These are phyloP conservation scores for Cyclotella baltica DNA, from an alignment of 108 stramenopile species.

Conservation along the genomic window DNA sequence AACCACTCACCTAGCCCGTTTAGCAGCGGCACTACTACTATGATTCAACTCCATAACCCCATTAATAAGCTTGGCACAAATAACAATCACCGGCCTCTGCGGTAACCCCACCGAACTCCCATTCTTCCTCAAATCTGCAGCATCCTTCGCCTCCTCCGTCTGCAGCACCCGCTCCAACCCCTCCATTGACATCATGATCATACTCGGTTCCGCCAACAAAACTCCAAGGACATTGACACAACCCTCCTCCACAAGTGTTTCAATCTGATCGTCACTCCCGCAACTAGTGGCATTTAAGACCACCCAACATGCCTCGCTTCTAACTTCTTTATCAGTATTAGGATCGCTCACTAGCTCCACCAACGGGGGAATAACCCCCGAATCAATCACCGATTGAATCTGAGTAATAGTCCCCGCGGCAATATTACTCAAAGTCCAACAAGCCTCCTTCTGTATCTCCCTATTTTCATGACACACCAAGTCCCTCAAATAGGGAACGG, in stretches of 20 bases:
- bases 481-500: constrained; percentile 85
- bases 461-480: constrained; percentile 91
- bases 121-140: constrained; percentile 38
- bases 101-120: constrained; percentile 42
- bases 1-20: constrained; percentile 72
- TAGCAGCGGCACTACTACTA: constrained; percentile 83
- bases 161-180: constrained; percentile 94
- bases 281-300: constrained; percentile 97
- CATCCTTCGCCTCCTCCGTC: constrained; percentile 85
- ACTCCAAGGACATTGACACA: constrained; percentile 91
- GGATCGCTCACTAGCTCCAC: constrained; percentile 86
- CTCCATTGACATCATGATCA: constrained; percentile 98
- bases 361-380: constrained; percentile 90
- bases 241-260: constrained; percentile 91
- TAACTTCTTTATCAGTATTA: constrained; percentile 89
- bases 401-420: constrained; percentile 96
- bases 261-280: constrained; percentile 94
- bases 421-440: constrained; percentile 98
- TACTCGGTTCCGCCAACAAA: constrained; percentile 83
- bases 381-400: constrained; percentile 96
- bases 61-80: constrained; percentile 81
- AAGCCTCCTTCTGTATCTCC: constrained; percentile 98
- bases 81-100: constrained; percentile 62
- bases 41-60: constrained; percentile 81
- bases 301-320: constrained; percentile 98